Base-by-base conservation (phyloP, 371 early-diverging fungal species). In the Mucor irregularis region DNA sequence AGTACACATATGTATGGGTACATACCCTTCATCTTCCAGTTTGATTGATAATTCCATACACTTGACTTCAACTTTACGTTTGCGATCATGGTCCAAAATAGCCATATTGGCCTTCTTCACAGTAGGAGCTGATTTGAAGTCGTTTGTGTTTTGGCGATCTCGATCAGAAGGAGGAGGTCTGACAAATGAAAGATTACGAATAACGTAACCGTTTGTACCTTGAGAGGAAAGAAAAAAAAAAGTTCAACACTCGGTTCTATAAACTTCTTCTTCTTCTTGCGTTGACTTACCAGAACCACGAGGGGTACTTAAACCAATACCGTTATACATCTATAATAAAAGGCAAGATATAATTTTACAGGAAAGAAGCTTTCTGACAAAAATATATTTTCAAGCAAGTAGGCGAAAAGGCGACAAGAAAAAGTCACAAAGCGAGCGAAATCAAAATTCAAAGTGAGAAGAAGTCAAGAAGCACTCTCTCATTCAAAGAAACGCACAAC, bases 121-220 rank as follows among this genome's bases (percentile, higher is more conserved):
- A 38, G 71, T 53, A n/a, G 80, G 80, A 9, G 53, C 54, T 22
- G 72, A 70, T 26, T 66, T 62, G 7, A 66, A 60, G 48, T 83
- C 79, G 9, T 73, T 60, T 13, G 56, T 58, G 13, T 66, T 59
- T n/a, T n/a, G n/a, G 55, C 43, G 56, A 31, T 64, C 70, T 44
- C 60, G 52, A 24, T 72, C 66, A 9, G 45, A 56, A 13, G 60
- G 64, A 13, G 70, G 72, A 11, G 86, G 80, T 62, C 69, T 73
- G 28, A 96, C 69, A 43, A 77, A 66, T 4, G 96, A 92, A 37
- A 91, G 72, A 75, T 95, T 98, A 34, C 90, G 88, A 40, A 91
- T 89, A 9, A 98, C 92, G 66, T 94, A 94, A 42, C 98, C 98
- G 68, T 95, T 98, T n/a, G 88, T 87, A 26, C 78, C 78, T 74